phyloP scores from a whole-genome alignment of 2,329 filamentous ascomycete genomes.

The Colletotrichum sp. region DNA sequence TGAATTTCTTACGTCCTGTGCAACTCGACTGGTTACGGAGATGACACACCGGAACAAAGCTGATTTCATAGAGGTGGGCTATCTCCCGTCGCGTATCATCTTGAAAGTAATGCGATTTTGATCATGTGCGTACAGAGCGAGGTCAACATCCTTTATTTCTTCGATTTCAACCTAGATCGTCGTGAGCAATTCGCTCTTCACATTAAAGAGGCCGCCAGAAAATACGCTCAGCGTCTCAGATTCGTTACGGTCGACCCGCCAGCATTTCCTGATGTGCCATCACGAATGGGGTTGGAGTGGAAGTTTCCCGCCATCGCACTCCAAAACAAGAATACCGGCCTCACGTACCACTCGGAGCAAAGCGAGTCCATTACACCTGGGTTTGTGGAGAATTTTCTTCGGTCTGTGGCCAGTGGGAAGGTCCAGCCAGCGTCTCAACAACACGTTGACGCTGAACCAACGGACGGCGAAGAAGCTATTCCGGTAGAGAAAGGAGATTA shows the following conservation, averaged over 20 bases:
- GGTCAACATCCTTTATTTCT: constrained; percentile 31
- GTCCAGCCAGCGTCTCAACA: not conserved
- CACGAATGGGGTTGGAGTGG: constrained; percentile 36
- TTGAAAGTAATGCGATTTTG: not conserved
- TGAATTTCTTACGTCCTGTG: constrained; percentile 41
- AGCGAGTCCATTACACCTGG: not conserved
- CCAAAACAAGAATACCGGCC: not conserved
- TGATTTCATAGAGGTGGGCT: constrained; percentile 24
- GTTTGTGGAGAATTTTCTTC: not conserved
- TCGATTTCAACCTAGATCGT: constrained; percentile 27
- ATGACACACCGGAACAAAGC: constrained; percentile 49
- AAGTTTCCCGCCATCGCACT: constrained; percentile 11
- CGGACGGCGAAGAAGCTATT: not conserved
- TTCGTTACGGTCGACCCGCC: constrained; percentile 51
- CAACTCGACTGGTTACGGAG: constrained; percentile 43
- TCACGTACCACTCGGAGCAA: not conserved
- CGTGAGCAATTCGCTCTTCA: constrained; percentile 37
- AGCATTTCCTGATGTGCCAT: constrained; percentile 49
- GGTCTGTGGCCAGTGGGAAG: not conserved
- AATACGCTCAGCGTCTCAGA: constrained; percentile 49
- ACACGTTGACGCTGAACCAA: not conserved
- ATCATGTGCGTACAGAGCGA: not conserved
- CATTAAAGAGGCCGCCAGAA: constrained; percentile 44
- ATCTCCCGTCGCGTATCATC: not conserved
- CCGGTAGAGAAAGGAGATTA: not conserved